Conservation (phyloP, 2,329 filamentous ascomycete species). For the Nigrospora oryzae region DNA sequence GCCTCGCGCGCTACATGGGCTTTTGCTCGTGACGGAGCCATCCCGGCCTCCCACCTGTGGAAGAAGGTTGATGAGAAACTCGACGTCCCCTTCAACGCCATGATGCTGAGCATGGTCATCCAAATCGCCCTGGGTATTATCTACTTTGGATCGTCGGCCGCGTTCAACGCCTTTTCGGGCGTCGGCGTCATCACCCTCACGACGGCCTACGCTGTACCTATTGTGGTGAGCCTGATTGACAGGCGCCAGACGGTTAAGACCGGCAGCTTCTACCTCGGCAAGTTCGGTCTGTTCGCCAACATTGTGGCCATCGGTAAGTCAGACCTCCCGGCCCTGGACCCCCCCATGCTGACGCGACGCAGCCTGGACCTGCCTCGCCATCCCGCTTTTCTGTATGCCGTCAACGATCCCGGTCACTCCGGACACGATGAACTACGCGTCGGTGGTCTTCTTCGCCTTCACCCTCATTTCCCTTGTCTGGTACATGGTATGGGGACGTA, state of each 20-base stretch:
- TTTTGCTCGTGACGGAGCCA: conserved; percentile 62
- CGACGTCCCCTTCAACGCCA: conserved; percentile 60
- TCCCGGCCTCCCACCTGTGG: conserved; percentile 55
- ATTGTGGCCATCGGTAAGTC: conserved; percentile 53
- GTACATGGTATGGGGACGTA: conserved; percentile 63
- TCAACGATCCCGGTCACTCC: conserved; percentile 46
- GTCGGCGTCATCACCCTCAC: conserved; percentile 64
- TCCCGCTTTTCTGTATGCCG: conserved; percentile 70
- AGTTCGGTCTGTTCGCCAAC: conserved; percentile 54
- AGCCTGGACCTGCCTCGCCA: conserved; percentile 60
- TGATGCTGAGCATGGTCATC: conserved; percentile 62
- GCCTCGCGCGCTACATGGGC: conserved; percentile 61
- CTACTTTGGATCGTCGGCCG: conserved; percentile 60
- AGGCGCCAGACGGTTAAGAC: conserved; percentile 50
- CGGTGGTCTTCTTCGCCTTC: conserved; percentile 64
- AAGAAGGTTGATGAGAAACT: conserved; percentile 51
- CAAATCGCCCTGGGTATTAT: conserved; percentile 57
- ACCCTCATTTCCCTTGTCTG: conserved; percentile 51
- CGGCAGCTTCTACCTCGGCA: conserved; percentile 53
- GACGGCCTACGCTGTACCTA: conserved; percentile 58
- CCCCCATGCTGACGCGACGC: conserved; percentile 16
- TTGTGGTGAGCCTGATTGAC: conserved; percentile 53
- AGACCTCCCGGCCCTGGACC: conserved; percentile 1
- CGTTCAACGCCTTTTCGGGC: conserved; percentile 66
- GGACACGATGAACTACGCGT: conserved; percentile 62